Evolutionary conservation across 441 rosid genomes (phyloP).

Genomic region (Erodium moschatum): DNA sequence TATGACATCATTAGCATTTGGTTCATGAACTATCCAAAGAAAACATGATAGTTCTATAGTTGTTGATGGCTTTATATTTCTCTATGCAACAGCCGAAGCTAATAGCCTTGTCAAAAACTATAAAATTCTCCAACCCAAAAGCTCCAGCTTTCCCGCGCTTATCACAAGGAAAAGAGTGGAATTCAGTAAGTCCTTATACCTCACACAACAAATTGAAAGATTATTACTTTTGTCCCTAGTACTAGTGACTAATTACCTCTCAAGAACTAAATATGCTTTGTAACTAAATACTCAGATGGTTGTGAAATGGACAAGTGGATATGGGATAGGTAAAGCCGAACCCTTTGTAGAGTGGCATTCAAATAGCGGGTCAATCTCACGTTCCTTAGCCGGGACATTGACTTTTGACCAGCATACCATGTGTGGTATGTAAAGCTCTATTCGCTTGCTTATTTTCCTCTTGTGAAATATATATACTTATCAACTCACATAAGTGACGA

Average conservation of each 20-base stretch:
- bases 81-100: constrained; percentile 4
- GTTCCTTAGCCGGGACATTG: constrained; percentile 50
- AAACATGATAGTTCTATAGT: background rate
- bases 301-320: constrained; percentile 87
- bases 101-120: background rate
- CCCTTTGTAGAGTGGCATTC: constrained; percentile 75
- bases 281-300: constrained; percentile 48
- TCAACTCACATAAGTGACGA: background rate
- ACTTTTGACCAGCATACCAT: background rate
- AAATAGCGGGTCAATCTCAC: constrained; percentile 34
- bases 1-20: background rate
- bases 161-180: constrained; percentile 8
- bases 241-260: background rate
- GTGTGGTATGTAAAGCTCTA: background rate
- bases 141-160: constrained; percentile 3
- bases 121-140: background rate
- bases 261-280: constrained; percentile 12
- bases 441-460: background rate
- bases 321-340: constrained; percentile 50
- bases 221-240: background rate
- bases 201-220: background rate
- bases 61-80: background rate
- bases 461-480: background rate
- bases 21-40: background rate
- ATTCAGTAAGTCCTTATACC: background rate